A percentile compares a stretch with the other conserved stretches of the same genome.
Evolutionary conservation across 192 early-diverging fungal species (phyloP).

Genomic region (Thamnidium elegans): DNA sequence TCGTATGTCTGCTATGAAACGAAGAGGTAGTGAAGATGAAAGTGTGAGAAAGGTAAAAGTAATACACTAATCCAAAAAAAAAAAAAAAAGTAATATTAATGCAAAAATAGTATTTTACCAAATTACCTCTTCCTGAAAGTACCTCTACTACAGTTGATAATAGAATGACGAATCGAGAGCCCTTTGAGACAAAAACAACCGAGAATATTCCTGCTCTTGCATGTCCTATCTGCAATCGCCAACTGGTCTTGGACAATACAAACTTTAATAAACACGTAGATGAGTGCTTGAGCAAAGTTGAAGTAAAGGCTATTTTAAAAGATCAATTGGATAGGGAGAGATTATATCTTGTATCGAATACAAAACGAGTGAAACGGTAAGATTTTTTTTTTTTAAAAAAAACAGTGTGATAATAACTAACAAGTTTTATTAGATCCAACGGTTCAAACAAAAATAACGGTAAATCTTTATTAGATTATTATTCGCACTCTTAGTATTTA

Average conservation of each 20-base stretch:
- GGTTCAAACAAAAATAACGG: too few relatives aligned
- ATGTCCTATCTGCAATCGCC: constrained; percentile 25
- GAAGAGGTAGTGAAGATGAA: constrained; percentile 15
- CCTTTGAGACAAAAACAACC: too few relatives aligned
- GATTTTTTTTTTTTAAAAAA: too few relatives aligned
- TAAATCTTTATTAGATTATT: too few relatives aligned
- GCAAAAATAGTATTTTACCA: constrained; percentile 10
- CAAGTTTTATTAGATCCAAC: too few relatives aligned
- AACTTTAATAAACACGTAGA: constrained; percentile 26
- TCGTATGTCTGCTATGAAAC: constrained; percentile 29
- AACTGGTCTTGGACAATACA: constrained; percentile 14
- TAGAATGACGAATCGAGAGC: too few relatives aligned
- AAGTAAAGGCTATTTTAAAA: constrained; percentile 21
- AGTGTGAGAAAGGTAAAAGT: constrained; percentile 36
- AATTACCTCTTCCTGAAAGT: background rate
- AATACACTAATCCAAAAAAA: background rate
- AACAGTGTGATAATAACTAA: too few relatives aligned
- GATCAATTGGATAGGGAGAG: background rate
- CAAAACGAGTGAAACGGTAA: too few relatives aligned
- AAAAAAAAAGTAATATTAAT: background rate
- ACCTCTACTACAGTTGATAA: too few relatives aligned
- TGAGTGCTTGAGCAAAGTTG: constrained; percentile 23
- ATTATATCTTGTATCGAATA: too few relatives aligned
- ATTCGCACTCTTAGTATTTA: too few relatives aligned
- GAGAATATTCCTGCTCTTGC: background rate